Percentiles rank a stretch among this genome's conserved stretches.
Evolutionary conservation across 768 basidiomycete genomes (phyloP).

Genomic region (Albatrellus ellisii): DNA sequence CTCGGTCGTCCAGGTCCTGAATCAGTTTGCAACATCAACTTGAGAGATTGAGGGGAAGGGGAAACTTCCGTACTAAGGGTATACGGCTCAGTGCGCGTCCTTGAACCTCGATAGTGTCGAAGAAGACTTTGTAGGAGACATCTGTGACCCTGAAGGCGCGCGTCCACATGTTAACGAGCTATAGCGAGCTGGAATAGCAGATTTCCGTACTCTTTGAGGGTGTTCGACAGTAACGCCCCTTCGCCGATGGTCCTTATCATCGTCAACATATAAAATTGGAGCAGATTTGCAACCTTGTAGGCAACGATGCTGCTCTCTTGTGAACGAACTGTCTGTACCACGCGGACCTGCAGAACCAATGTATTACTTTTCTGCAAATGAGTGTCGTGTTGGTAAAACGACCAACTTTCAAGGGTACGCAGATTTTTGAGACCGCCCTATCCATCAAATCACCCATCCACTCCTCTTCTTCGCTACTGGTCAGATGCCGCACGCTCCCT

Average conservation of each 20-base stretch:
- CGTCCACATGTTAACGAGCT: no score
- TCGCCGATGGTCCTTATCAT: slow-evolving; percentile 88
- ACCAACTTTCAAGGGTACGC: slow-evolving; percentile 81
- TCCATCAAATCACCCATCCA: slow-evolving; percentile 78
- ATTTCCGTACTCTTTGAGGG: slow-evolving; percentile 55
- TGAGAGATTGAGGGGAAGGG: neutral
- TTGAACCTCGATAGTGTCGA: slow-evolving; percentile 77
- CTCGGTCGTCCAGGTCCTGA: slow-evolving; percentile 57
- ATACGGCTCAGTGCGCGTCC: slow-evolving; percentile 49
- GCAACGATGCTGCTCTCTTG: slow-evolving; percentile 90
- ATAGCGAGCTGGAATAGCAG: no score
- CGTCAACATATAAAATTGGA: slow-evolving; percentile 89
- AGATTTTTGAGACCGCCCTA: slow-evolving; percentile 67
- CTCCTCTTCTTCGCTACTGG: slow-evolving; percentile 47
- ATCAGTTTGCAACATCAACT: neutral
- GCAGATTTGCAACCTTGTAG: slow-evolving; percentile 88
- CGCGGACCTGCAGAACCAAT: slow-evolving; percentile 43
- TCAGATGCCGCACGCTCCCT: slow-evolving; percentile 47
- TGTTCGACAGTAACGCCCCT: slow-evolving; percentile 62
- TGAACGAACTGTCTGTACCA: slow-evolving; percentile 86
- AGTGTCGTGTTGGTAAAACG: neutral
- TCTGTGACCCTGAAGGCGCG: slow-evolving; percentile 76
- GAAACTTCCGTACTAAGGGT: slow-evolving; percentile 32
- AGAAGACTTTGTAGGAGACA: slow-evolving; percentile 72
- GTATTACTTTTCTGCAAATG: neutral